Evolutionary conservation across 2,329 filamentous ascomycete genomes (phyloP).

Genomic region (Xylariaceae sp.): DNA sequence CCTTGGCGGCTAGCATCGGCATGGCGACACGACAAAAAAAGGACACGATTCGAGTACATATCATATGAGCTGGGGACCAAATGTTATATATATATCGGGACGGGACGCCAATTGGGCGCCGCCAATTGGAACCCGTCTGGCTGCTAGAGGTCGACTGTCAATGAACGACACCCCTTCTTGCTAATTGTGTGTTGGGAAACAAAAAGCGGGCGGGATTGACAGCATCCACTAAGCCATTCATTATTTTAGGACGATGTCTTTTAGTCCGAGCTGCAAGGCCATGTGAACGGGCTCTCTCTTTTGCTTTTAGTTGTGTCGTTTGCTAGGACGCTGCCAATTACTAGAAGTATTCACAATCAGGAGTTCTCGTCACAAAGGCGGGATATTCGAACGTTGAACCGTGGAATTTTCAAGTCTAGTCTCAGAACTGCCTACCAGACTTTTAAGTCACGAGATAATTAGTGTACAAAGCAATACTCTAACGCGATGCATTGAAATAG

Average conservation of each 20-base stretch:
- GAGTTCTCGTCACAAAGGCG: background rate
- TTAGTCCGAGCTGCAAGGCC: background rate
- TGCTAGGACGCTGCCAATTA: slow-evolving; percentile 1
- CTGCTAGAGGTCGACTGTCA: background rate
- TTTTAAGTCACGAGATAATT: background rate
- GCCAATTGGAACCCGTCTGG: background rate
- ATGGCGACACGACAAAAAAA: background rate
- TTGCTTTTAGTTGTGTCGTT: background rate
- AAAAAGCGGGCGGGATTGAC: too few relatives aligned
- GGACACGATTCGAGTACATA: background rate
- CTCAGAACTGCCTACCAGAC: background rate
- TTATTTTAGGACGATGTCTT: slow-evolving; percentile 4
- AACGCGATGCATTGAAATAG: background rate
- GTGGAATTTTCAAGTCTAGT: background rate
- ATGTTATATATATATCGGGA: slow-evolving; percentile 3
- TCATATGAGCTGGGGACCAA: background rate
- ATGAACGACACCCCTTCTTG: background rate
- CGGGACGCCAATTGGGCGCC: background rate
- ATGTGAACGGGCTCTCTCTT: background rate
- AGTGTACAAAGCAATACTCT: background rate
- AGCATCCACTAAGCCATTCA: background rate
- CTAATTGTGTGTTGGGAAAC: background rate
- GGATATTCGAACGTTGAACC: background rate
- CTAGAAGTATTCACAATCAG: background rate
- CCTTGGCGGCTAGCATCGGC: background rate